Base-by-base conservation (phyloP, 2,329 filamentous ascomycete species). In the Fusarium sp. region DNA sequence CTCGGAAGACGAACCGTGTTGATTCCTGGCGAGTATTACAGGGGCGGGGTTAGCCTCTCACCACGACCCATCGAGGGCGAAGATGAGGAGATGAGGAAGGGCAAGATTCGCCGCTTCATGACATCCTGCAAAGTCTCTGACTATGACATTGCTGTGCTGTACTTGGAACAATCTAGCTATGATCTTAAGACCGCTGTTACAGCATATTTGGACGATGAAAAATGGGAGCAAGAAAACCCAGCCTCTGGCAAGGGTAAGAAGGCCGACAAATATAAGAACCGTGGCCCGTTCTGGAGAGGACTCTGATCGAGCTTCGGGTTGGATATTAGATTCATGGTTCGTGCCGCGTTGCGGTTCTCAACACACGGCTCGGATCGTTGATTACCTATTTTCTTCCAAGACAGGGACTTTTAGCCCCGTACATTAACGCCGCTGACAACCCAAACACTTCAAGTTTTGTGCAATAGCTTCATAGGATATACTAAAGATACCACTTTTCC, bases 21-120 rank as follows among this genome's bases (percentile, higher is more conserved):
- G 8, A 93, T 96, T 67, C 93, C 93, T 0, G 90, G 89, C 7
- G 86, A 90, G 63, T 90, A 88, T 77, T 94, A 93, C 82, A 89
- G 89, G 73, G 90, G 86, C 8, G 90, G 89, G 7, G 84, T 91
- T 10, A 92, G 89, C 74, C 82, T 94, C 29, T 93, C 90, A 49
- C 92, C 93, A 3, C 84, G 87, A 33, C 93, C 93, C 0, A 76
- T 93, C n/a, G 92, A 93, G 60, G 90, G 91, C 52, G 92, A 94
- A 78, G 91, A 92, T 49, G 93, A 94, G 76, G 91, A 93, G 81
- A 84, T 87, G 55, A 87, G 90, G 70, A 95, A 93, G 82, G 86
- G 84, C 23, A 91, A 91, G 78, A 86, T 95, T 38, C 86, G 93
- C 45, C 88, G 92, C 69, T 95, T 92, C 85, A 95, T 95, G 93